These are phyloP conservation scores for Monosporozyma unispora DNA, from an alignment of 805 yeast species.

Conservation along the genomic window DNA sequence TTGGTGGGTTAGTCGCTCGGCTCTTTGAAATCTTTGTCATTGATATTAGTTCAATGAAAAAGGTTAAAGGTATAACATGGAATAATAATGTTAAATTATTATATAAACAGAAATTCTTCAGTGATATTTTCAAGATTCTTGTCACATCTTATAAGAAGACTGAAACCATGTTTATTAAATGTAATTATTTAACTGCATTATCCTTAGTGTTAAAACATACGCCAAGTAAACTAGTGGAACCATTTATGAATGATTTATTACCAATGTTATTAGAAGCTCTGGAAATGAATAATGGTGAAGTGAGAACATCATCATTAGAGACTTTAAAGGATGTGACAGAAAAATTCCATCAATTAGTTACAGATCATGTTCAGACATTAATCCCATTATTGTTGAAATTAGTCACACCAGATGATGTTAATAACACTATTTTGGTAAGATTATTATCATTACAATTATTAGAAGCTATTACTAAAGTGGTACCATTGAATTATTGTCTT, in stretches of 20 bases:
- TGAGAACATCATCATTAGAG: slow-evolving; percentile 51
- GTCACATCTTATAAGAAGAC: slow-evolving; percentile 37
- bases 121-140: slow-evolving; percentile 46
- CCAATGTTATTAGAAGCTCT: slow-evolving; percentile 68
- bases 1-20: slow-evolving; percentile 38
- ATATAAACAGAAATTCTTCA: slow-evolving; percentile 75
- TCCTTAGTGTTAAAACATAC: slow-evolving; percentile 60
- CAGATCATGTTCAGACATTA: slow-evolving; percentile 46
- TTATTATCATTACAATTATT: slow-evolving; percentile 50
- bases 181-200: slow-evolving; percentile 54
- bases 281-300: slow-evolving; percentile 37
- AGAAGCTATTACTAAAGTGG: slow-evolving; percentile 35
- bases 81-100: slow-evolving; percentile 56
- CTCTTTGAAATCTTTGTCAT: slow-evolving; percentile 56
- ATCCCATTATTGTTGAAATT: slow-evolving; percentile 43
- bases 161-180: slow-evolving; percentile 28
- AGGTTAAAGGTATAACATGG: slow-evolving; percentile 34
- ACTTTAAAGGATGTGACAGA: slow-evolving; percentile 49
- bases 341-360: slow-evolving; percentile 45
- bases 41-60: slow-evolving; percentile 55
- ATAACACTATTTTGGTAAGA: slow-evolving; percentile 44
- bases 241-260: slow-evolving; percentile 53
- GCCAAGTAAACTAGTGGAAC: slow-evolving; percentile 51
- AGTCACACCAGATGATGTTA: slow-evolving; percentile 11
- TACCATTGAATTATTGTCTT: slow-evolving; percentile 36